A percentile compares a stretch with the other conserved stretches of the same genome.
These are phyloP conservation scores for Alternaria angustiovoidea DNA, from an alignment of 2,329 filamentous ascomycete species.

Conservation along the genomic window DNA sequence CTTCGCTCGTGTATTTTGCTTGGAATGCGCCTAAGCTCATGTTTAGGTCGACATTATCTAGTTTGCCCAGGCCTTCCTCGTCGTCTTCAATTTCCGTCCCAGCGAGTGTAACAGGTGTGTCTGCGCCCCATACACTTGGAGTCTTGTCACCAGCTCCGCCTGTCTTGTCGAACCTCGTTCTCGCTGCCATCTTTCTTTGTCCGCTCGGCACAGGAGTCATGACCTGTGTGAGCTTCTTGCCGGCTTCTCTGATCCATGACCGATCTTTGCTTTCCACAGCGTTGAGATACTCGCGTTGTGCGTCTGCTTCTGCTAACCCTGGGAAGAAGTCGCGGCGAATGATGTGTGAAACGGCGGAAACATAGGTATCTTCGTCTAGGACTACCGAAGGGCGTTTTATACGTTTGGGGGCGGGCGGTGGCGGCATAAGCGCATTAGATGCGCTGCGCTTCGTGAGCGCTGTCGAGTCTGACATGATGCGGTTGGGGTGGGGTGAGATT, in stretches of 20 bases:
- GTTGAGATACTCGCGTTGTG: slow-evolving; percentile 90
- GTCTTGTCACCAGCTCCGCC: slow-evolving; percentile 58
- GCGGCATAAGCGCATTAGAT: slow-evolving; percentile 82
- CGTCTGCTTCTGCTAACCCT: slow-evolving; percentile 82
- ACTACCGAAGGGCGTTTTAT: slow-evolving; percentile 90
- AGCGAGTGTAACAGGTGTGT: slow-evolving; percentile 73
- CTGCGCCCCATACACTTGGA: slow-evolving; percentile 69
- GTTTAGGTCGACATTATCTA: slow-evolving; percentile 70
- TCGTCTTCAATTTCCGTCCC: slow-evolving; percentile 45
- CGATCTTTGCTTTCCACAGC: slow-evolving; percentile 86
- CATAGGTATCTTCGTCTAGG: slow-evolving; percentile 93
- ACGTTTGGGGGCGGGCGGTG: slow-evolving; percentile 82
- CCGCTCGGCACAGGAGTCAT: slow-evolving; percentile 78
- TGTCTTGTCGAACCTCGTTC: slow-evolving; percentile 28
- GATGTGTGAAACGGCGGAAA: slow-evolving; percentile 87
- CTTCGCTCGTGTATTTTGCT: slow-evolving; percentile 92
- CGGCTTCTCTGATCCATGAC: slow-evolving; percentile 85
- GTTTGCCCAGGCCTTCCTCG: slow-evolving; percentile 49
- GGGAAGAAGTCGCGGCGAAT: slow-evolving; percentile 98
- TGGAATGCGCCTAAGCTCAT: slow-evolving; percentile 89
- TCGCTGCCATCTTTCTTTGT: slow-evolving; percentile 44
- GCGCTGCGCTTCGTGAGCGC: slow-evolving; percentile 72
- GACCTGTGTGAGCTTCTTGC: slow-evolving; percentile 68
- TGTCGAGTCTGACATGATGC: slow-evolving; percentile 56
- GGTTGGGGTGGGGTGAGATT: background rate